Evolutionary conservation across 192 early-diverging fungal species (phyloP), one percentile per base, ranked within the genome.

Genomic region (Entomortierella chlamydospora): DNA sequence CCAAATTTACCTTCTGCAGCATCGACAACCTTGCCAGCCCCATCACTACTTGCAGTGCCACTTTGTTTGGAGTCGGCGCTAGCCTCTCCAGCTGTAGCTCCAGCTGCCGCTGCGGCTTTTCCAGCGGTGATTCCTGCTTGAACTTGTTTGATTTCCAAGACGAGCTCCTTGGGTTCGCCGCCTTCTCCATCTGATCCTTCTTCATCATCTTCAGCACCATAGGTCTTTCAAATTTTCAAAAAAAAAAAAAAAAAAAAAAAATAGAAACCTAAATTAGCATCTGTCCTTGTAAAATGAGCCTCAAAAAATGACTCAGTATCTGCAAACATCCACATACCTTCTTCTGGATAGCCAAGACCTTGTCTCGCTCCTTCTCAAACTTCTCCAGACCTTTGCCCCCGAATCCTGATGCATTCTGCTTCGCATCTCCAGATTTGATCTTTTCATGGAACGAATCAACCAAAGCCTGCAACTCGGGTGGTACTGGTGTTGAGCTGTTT

Each of bases 331-430:
- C n/a, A n/a, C n/a, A n/a, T 74, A 88, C 84, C 83, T 93, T 93
- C 85, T 94, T 95, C 76, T 99, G 96, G 31, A 96, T 91, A 78
- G 93, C 92, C 79, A 97, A 95, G 22, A 96, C 90, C 65, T 92
- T 82, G 62, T 94, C 95, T 54, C 97, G 90, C 60, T 98, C 93
- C 69, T 94, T 93, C 56, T 98, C 97, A 62, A 99, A 85, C 71
- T 93, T 91, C 61, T 98, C 96, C 33, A 99, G 84, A 26, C 98
- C 98, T 77, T 98, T 98, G 45, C 98, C 98, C 30, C 97, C 96
- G 83, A 98, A 99, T 0, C 98, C 98, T 23, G 87, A 90, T 17
- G 90, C 84, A 7, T 87, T 82, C 31, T 86, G 87, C 50, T 91
- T 87, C 28, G 89, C 95, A 41, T 87, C 87, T 28, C 95, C 95